These are phyloP conservation scores for Fomitopsis pulvina DNA, from an alignment of 768 basidiomycete species.

Conservation along the genomic window DNA sequence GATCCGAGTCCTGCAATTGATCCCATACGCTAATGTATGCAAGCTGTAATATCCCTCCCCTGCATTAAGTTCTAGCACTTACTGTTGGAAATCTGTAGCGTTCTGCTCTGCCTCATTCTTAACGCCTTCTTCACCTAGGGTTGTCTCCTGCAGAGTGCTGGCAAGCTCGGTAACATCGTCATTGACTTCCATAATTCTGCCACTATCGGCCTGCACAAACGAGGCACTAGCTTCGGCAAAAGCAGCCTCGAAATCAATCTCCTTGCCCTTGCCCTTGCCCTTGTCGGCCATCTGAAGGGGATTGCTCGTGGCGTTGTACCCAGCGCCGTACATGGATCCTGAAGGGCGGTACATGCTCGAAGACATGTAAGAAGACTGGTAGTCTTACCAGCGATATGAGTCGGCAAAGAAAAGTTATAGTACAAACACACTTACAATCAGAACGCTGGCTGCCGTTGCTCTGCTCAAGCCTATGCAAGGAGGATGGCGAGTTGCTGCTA, in stretches of 20 bases:
- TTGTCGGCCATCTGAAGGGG: constrained; percentile 29
- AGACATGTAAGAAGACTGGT: constrained; percentile 16
- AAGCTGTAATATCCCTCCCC: constrained; percentile 20
- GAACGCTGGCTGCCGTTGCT: constrained; percentile 31
- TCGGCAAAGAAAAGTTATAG: background rate
- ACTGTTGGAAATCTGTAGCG: constrained; percentile 48
- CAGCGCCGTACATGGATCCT: constrained; percentile 4
- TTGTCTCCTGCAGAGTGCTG: constrained; percentile 27
- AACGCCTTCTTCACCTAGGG: constrained; percentile 12
- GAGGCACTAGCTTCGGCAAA: constrained; percentile 64
- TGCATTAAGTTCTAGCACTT: constrained; percentile 15
- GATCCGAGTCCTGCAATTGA: constrained; percentile 48
- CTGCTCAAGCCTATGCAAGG: constrained; percentile 11
- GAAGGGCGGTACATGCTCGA: constrained; percentile 23
- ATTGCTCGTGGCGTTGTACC: background rate
- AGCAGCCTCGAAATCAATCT: constrained; percentile 81
- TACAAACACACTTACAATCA: constrained; percentile 32
- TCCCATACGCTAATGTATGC: constrained; percentile 43
- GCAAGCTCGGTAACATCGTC: constrained; percentile 32
- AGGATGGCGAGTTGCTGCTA: constrained; percentile 17
- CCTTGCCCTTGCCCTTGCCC: constrained; percentile 76
- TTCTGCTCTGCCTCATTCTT: constrained; percentile 11
- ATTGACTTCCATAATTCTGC: constrained; percentile 47
- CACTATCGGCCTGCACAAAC: constrained; percentile 37
- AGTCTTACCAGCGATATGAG: constrained; percentile 5